Evolutionary conservation across 2,329 filamentous ascomycete genomes (phyloP).

Genomic region (Cytospora leucostoma): DNA sequence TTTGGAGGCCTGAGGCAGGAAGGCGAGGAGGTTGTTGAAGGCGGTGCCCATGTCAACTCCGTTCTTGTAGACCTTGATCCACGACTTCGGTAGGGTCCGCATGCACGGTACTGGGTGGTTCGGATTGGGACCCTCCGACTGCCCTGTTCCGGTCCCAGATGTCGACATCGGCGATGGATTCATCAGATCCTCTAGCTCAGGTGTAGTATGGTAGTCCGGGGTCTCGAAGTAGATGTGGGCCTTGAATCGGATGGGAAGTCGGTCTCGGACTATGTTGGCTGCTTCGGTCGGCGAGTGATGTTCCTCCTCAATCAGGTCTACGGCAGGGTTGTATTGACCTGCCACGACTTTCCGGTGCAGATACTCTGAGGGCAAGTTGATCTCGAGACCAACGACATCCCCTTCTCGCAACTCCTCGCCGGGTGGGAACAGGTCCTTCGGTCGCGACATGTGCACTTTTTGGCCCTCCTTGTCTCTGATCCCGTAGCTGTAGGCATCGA

Average conservation of each 20-base stretch:
- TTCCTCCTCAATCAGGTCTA: constrained; percentile 67
- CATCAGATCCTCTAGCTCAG: constrained; percentile 84
- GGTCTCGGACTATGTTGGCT: constrained; percentile 87
- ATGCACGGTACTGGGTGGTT: constrained; percentile 75
- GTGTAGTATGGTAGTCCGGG: constrained; percentile 83
- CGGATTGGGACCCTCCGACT: constrained; percentile 64
- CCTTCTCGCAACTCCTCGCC: constrained; percentile 82
- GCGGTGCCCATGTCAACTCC: constrained; percentile 82
- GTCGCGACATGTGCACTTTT: constrained; percentile 89
- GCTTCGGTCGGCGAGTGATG: constrained; percentile 56
- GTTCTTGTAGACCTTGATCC: constrained; percentile 91
- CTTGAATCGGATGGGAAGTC: constrained; percentile 93
- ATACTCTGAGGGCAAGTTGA: constrained; percentile 81
- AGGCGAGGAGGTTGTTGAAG: constrained; percentile 84
- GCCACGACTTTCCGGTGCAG: constrained; percentile 87
- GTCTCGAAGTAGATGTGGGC: constrained; percentile 92
- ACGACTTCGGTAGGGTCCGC: constrained; percentile 81
- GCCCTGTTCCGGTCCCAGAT: constrained; percentile 42
- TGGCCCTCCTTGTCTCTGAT: constrained; percentile 88
- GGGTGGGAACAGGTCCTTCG: constrained; percentile 83
- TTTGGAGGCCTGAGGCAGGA: constrained; percentile 85
- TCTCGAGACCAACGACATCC: constrained; percentile 92
- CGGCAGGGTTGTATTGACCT: constrained; percentile 83
- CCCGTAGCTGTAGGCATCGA: constrained; percentile 91
- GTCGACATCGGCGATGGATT: constrained; percentile 61